Evolutionary conservation across 441 rosid species (phyloP), one percentile per base, ranked within the genome.

Genomic region (Euphorbia schlechtendalii): DNA sequence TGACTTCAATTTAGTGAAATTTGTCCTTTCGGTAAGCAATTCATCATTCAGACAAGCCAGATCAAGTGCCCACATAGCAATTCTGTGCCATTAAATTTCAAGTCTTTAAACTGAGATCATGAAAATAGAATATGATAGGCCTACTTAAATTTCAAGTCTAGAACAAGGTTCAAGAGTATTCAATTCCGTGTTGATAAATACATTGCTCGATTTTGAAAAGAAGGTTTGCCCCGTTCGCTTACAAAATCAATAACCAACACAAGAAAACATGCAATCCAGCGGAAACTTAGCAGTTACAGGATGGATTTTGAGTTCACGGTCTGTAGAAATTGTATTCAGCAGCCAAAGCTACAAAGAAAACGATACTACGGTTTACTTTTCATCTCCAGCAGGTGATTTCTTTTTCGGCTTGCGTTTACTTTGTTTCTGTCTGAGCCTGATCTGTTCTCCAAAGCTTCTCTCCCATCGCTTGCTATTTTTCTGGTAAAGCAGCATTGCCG

Each of bases 401-500:
- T 74, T 86, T 76, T 83, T 88, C 11, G 69, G 80, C 77, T 82
- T 87, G 68, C 82, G 82, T 51, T 88, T 86, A 77, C 78, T 87
- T 72, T 87, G 89, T 77, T 83, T 85, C 64, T 74, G 80, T 70
- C 82, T 75, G 61, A 82, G 73, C 62, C 81, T 83, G n/a, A 52
- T 72, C 72, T 83, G 88, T 76, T 81, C 85, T 76, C 83, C 88
- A 14, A 63, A 70, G 36, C 71, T 77, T 71, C 72, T 86, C 83
- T 93, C 97, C 99, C 99, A 93, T 52, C 80, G 81, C 75, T 76
- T 89, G 65, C 56, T 84, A 84, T 76, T 76, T 78, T 76, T 87
- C 75, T 79, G 78, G 73, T 90, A 94, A 24, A 93, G 87, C 73
- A 93, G 73, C 99, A 93, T 93, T 0, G 96, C 90, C n/a, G 96